phyloP scores from a whole-genome alignment of 2,329 filamentous ascomycete species.

The Arthrobotrys iridis region DNA sequence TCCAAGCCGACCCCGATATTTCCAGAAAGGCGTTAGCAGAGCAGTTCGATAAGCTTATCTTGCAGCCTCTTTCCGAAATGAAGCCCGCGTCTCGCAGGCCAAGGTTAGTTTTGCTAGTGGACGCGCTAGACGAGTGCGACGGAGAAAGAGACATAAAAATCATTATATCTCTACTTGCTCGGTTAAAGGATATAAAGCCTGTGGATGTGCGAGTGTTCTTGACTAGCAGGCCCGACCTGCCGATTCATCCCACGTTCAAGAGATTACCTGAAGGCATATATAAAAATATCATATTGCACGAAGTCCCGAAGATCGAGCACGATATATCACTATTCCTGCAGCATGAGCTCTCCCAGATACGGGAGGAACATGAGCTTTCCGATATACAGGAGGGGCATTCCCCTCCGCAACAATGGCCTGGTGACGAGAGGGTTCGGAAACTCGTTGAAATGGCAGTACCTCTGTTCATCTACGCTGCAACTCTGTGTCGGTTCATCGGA shows the following conservation, averaged over 20 bases:
- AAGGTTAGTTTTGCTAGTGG: constrained; percentile 56
- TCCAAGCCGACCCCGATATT: not conserved
- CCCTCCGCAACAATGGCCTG: constrained; percentile 40
- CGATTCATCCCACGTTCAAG: constrained; percentile 54
- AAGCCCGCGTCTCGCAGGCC: not conserved
- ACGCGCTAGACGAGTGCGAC: constrained; percentile 59
- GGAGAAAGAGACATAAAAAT: constrained; percentile 52
- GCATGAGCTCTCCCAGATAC: constrained; percentile 47
- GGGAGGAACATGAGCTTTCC: constrained; percentile 17
- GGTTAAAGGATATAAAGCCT: constrained; percentile 23
- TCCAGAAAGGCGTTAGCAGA: constrained; percentile 58
- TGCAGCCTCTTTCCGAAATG: constrained; percentile 59
- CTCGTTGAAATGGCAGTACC: constrained; percentile 54
- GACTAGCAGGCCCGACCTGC: constrained; percentile 56
- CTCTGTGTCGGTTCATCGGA: constrained; percentile 58
- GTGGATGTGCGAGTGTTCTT: constrained; percentile 55
- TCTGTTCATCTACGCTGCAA: constrained; percentile 58
- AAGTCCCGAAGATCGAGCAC: constrained; percentile 52
- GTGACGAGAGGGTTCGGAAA: constrained; percentile 36
- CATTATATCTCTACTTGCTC: constrained; percentile 52
- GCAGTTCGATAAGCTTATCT: constrained; percentile 63
- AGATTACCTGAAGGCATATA: constrained; percentile 43
- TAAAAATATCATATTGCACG: constrained; percentile 30
- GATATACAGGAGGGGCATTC: constrained; percentile 8
- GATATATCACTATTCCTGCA: constrained; percentile 58